A percentile compares a stretch with the other conserved stretches of the same genome.
phyloP scores from a whole-genome alignment of 2,329 filamentous ascomycete genomes.

The Diaporthe eres region DNA sequence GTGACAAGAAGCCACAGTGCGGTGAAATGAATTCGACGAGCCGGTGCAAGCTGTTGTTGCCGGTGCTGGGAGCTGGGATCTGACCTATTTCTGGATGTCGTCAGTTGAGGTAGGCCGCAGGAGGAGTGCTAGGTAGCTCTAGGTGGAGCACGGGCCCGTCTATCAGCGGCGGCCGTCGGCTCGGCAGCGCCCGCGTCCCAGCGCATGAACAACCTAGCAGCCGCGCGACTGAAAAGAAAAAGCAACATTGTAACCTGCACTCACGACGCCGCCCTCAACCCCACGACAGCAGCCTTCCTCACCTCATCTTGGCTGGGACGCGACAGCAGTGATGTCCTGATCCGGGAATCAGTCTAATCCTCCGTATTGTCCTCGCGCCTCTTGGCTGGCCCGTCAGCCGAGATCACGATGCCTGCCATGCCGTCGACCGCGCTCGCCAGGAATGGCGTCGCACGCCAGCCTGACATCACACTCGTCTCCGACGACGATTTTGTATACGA shows the following conservation, averaged over 20 bases:
- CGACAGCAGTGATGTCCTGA: constrained; percentile 40
- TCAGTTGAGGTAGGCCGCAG: constrained; percentile 49
- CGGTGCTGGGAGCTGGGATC: background rate
- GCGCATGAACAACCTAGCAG: constrained; percentile 36
- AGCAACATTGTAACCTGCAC: constrained; percentile 23
- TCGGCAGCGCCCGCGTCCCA: constrained; percentile 37
- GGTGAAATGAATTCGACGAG: background rate
- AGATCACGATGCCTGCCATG: constrained; percentile 40
- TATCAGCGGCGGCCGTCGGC: constrained; percentile 9
- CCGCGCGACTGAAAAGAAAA: constrained; percentile 39
- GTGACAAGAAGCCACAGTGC: constrained; percentile 29
- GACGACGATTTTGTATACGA: constrained; percentile 96
- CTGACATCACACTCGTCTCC: constrained; percentile 50
- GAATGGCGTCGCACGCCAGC: constrained; percentile 42
- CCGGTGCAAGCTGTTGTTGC: background rate
- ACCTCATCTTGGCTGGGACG: constrained; percentile 25
- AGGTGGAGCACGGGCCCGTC: constrained; percentile 35
- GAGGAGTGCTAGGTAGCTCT: background rate
- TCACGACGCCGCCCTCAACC: constrained; percentile 24
- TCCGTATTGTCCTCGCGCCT: constrained; percentile 17
- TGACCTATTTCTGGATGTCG: constrained; percentile 57
- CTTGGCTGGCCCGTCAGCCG: constrained; percentile 29
- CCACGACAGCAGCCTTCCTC: constrained; percentile 15
- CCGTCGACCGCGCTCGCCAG: constrained; percentile 36
- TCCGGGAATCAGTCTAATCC: constrained; percentile 2